Base-by-base conservation (phyloP, 2,329 filamentous ascomycete genomes). In the Pseudocercospora vitis region DNA sequence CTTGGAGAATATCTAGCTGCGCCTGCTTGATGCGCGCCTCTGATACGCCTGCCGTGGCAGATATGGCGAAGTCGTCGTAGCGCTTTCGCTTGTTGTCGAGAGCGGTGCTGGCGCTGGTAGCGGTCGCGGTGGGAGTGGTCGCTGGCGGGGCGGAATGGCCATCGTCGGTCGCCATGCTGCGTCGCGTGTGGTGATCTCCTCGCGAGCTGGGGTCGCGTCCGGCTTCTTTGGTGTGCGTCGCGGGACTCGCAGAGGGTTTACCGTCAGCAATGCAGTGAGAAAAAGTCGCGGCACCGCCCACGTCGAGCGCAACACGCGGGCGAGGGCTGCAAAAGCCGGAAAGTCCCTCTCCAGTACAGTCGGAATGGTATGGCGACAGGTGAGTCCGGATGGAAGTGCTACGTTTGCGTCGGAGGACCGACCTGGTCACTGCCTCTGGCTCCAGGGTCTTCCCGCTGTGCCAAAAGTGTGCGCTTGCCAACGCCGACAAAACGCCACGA, bases 11-110 rank as follows among this genome's bases (percentile, higher is more conserved):
- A 56, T 78, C 74, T 9, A 63, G 61, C 31, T 77, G 69, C 14
- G 37, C 65, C 61, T 64, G 65, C 63, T 45, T 63, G 56, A 48
- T 62, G n/a, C 31, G 56, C 55, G 58, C 16, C 53, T 53, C 60
- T 51, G 57, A 46, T 56, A 50, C 55, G 59, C 63, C 35, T 48
- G n/a, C 63, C 60, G 65, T 64, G 65, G 66, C 67, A 53, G 69
- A 65, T 57, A 63, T 51, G 16, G 50, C 46, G 53, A 63, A 58
- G 62, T 68, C 69, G 29, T 70, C 67, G 32, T 70, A 71, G 53
- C 74, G 75, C 68, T 78, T 78, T 40, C 76, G 74, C 64, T 78
- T 78, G 55, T 70, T 66, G 48, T 58, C 57, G 31, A 56, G 12
- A 29, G 47, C 37, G 48, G 29, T 16, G 45, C 52, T 31, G 57